Evolutionary conservation across 1,139 yeast genomes (phyloP).

Genomic region (Scheffersomyces titani): DNA sequence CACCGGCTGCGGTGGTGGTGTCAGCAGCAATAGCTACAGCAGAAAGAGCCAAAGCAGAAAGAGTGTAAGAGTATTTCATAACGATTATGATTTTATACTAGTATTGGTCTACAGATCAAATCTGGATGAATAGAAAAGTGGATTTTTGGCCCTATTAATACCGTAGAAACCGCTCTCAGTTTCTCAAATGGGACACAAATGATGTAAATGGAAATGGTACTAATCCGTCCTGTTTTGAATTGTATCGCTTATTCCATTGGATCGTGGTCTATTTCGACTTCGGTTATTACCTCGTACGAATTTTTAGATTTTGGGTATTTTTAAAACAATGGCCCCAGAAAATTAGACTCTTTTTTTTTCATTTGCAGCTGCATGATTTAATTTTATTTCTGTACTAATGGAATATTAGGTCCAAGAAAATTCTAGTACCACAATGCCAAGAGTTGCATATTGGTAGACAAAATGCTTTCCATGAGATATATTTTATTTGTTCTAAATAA

Average conservation of each 20-base stretch:
- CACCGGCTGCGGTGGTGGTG: constrained; percentile 1
- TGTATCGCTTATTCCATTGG: neutral
- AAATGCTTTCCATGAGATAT: too few relatives aligned
- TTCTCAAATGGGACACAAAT: neutral
- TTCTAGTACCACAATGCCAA: neutral
- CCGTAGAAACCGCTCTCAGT: neutral
- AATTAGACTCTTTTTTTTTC: neutral
- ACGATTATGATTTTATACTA: neutral
- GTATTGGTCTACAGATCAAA: neutral
- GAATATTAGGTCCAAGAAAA: neutral
- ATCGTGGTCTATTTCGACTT: neutral
- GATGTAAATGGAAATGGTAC: neutral
- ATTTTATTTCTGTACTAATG: neutral
- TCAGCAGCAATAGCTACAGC: neutral
- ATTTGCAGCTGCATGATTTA: neutral
- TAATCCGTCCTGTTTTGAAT: neutral
- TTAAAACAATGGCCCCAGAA: neutral
- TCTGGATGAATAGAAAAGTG: neutral
- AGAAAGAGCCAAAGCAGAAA: neutral
- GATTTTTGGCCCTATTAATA: neutral
- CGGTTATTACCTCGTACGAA: neutral
- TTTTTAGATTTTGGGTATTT: neutral
- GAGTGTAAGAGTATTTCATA: neutral
- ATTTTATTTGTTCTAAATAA: neutral
- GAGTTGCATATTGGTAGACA: neutral